Evolutionary conservation across 2,329 filamentous ascomycete genomes (phyloP).

Genomic region (Eurotiales sp.): DNA sequence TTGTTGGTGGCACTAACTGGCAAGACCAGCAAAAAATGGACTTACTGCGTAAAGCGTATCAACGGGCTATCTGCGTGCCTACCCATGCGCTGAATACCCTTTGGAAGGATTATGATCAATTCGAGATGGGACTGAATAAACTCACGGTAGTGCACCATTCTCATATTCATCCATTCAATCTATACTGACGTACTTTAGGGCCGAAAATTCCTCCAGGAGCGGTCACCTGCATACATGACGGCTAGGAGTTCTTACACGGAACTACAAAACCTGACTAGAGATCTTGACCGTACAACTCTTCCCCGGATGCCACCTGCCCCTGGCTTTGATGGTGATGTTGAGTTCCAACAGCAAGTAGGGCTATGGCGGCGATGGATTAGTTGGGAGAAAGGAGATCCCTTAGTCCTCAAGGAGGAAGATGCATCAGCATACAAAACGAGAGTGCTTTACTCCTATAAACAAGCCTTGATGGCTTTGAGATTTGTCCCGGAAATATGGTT

Average conservation of each 20-base stretch:
- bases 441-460: conserved; percentile 86
- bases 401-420: conserved; percentile 82
- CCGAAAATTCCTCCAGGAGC: conserved; percentile 90
- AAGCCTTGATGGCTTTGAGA: conserved; percentile 84
- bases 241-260: conserved; percentile 86
- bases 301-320: conserved; percentile 77
- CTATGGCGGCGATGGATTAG: conserved; percentile 92
- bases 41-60: conserved; percentile 83
- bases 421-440: conserved; percentile 69
- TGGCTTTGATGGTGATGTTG: conserved; percentile 81
- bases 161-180: background rate
- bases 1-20: conserved; percentile 81
- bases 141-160: conserved; percentile 59
- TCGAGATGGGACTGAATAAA: conserved; percentile 92
- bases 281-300: conserved; percentile 71
- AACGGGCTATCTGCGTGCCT: conserved; percentile 82
- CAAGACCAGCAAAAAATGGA: conserved; percentile 99
- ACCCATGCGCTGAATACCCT: conserved; percentile 76
- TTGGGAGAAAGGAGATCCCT: conserved; percentile 91
- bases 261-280: conserved; percentile 80
- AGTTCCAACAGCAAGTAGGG: conserved; percentile 78
- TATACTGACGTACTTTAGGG: conserved; percentile 53
- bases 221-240: conserved; percentile 91
- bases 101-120: conserved; percentile 97
- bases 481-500: conserved; percentile 98